Evolutionary conservation across 441 rosid species (phyloP).

Genomic region (Francoa sonchifolia): DNA sequence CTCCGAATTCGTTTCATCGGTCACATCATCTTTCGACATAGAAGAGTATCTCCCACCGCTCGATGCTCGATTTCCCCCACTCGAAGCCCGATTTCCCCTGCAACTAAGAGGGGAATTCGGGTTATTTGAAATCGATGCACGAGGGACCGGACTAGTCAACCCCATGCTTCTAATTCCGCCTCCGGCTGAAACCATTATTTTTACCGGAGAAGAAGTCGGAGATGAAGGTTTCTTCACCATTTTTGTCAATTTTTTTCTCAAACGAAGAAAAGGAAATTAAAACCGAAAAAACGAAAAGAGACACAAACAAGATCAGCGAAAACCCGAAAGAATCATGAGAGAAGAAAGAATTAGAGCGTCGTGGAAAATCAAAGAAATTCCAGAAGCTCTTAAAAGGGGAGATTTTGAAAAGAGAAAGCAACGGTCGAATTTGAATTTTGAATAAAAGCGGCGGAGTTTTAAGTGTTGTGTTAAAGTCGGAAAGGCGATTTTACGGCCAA

Average conservation of each 20-base stretch:
- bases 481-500: conserved; percentile 18
- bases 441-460: conserved; percentile 3
- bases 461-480: neutral
- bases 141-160: conserved; percentile 51
- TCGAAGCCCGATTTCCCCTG: conserved; percentile 24
- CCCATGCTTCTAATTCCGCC: conserved; percentile 64
- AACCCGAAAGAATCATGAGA: neutral
- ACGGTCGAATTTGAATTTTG: conserved; percentile 21
- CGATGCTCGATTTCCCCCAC: conserved; percentile 26
- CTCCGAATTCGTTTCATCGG: conserved; percentile 31
- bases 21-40: conserved; percentile 34
- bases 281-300: neutral
- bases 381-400: neutral
- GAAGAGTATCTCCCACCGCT: conserved; percentile 55
- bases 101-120: conserved; percentile 44
- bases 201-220: conserved; percentile 54
- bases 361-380: conserved; percentile 1
- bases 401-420: neutral
- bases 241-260: neutral
- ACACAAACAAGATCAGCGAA: conserved; percentile 7
- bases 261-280: neutral
- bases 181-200: conserved; percentile 48
- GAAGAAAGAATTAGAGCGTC: conserved; percentile 4
- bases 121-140: conserved; percentile 49
- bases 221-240: conserved; percentile 48